Base-by-base conservation (phyloP, 345 rosid genomes). In the Dovyalis caffra region DNA sequence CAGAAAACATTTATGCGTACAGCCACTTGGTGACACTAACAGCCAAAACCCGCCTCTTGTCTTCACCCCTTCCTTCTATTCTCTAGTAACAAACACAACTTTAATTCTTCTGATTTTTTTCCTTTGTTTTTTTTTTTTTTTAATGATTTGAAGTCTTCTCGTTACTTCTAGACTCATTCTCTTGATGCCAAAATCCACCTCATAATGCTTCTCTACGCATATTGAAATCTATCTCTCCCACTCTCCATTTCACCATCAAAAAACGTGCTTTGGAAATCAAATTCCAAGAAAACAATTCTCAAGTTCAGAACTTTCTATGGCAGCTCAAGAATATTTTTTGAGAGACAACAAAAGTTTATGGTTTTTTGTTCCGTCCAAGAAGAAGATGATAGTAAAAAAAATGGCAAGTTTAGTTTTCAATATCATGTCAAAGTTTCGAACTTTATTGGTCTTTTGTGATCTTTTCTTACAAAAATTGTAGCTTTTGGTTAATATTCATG, bases 331-430 rank as follows among this genome's bases (percentile, higher is more conserved):
- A 51, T 72, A 70, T 49, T 47, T 68, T 71, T 64, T n/a, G 67
- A 53, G 32, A 71, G 75, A 61, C 73, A 23, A 12, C 28, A 65
- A 65, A 75, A 78, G 69, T 62, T 80, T 73, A 80, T 74, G 80
- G 83, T 90, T 68, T 68, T 40, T 67, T 92, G 91, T 67, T 83
- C 89, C 18, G 76, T 82, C 74, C 85, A 73, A 61, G 87, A 91
- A 26, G 90, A 80, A 37, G 95, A 88, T 67, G 84, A 88, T 66
- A 84, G 83, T 66, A 86, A 83, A 73, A 82, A 81, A 56, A 89
- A 87, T 75, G 95, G 98, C 83, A 81, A 84, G 89, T 73, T 72
- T 26, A n/a, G 23, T 34, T 40, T 35, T 69, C 18, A n/a, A 51
- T 8, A 2, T 56, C 61, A 21, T 53, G 23, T n/a, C 2, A 25